Evolutionary conservation across 2,329 filamentous ascomycete species (phyloP), one percentile per base, ranked within the genome.

Genomic region (Colletotrichum coccodes): DNA sequence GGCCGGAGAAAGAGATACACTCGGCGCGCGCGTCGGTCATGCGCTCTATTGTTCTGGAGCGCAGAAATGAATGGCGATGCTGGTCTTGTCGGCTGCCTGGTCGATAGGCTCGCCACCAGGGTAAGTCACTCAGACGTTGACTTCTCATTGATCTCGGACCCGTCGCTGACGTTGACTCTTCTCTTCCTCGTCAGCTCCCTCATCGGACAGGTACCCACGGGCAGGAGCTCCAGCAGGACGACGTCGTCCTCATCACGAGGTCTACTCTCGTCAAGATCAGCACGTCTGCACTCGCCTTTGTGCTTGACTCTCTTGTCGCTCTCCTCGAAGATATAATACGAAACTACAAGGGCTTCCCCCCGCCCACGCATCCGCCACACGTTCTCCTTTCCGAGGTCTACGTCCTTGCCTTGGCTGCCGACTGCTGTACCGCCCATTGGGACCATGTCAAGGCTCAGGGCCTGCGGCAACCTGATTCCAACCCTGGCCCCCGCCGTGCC

Each of bases 371-470:
- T 72, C 89, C 89, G 2, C 80, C 83, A 42, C 87, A 91, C 74
- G 83, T 92, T 59, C 79, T 91, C 36, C 83, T 88, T 53, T 91
- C 90, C 21, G 90, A 92, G 76, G 80, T 90, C 54, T 92, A 90
- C 73, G 81, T 91, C n/a, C 78, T 92, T 57, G 84, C 87, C 54
- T 81, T 92, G 47, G 83, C 90, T 40, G 88, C 89, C 75, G 89
- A 92, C 74, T 92, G 90, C 75, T 92, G 89, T 72, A 84, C 85
- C 58, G 85, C 86, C 60, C 85, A 90, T 75, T 91, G 89, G 89
- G 79, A 84, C 32, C 78, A 81, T 44, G 75, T 85, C 49, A 79
- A 82, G 64, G 74, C 68, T 36, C 71, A 74, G 5, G 38, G 42
- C 12, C 26, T 50, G n/a, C 61, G 62, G 18, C 67, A 62, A 12